Percentiles rank a stretch among this genome's conserved stretches.
Evolutionary conservation across 1,284 basidiomycete genomes (phyloP).

Genomic region (Ceratobasidium sp.): DNA sequence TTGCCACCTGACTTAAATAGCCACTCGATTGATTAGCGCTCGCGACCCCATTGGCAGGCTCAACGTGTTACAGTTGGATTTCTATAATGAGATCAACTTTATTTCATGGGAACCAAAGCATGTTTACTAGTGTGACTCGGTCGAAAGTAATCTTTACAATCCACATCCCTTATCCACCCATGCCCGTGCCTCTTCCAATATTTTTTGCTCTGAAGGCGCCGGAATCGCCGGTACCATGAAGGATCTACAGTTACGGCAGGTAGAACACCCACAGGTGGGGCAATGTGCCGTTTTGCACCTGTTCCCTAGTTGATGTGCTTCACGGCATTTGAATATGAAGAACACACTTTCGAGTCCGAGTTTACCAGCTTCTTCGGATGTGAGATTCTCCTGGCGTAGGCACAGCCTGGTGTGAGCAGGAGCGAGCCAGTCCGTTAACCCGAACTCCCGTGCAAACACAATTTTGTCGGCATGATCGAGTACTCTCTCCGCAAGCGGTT

Average conservation of each 20-base stretch:
- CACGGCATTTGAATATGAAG: slow-evolving; percentile 24
- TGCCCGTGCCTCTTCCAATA: too few species aligned
- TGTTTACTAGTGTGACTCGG: too few species aligned
- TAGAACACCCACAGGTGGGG: too few species aligned
- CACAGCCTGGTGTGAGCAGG: slow-evolving; percentile 33
- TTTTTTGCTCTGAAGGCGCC: too few species aligned
- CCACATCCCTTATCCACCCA: too few species aligned
- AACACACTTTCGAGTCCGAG: slow-evolving; percentile 25
- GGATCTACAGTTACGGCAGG: too few species aligned
- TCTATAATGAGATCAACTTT: too few species aligned
- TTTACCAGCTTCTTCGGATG: slow-evolving; percentile 31
- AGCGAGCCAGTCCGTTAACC: slow-evolving; percentile 35
- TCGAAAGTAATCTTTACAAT: too few species aligned
- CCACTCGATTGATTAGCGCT: background rate
- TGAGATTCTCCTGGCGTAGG: slow-evolving; percentile 10
- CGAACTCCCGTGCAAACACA: slow-evolving; percentile 36
- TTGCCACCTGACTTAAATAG: background rate
- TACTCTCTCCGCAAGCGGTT: slow-evolving; percentile 2
- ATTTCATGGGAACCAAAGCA: too few species aligned
- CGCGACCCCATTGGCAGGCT: too few species aligned
- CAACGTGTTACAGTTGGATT: too few species aligned
- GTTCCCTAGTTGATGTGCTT: background rate
- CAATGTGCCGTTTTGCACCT: background rate
- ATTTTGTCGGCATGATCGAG: slow-evolving; percentile 32
- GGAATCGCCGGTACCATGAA: too few species aligned